These are phyloP conservation scores for Boletus tomentosulus DNA, from an alignment of 768 basidiomycete species.

Conservation along the genomic window DNA sequence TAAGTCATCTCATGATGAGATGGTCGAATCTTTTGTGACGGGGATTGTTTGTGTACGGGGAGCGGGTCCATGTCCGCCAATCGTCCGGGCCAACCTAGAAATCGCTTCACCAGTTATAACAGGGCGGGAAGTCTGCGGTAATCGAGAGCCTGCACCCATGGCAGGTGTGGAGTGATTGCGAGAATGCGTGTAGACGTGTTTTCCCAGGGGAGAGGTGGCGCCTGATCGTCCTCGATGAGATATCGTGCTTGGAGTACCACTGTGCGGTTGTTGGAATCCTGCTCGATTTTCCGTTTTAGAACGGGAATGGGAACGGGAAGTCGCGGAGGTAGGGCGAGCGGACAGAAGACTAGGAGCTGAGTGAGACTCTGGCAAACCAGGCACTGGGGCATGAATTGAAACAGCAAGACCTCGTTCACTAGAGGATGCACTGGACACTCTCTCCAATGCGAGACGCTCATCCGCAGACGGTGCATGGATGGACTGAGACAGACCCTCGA, in stretches of 20 bases:
- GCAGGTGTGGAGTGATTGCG: conserved; percentile 65
- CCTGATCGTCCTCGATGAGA: conserved; percentile 40
- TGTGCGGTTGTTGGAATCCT: conserved; percentile 28
- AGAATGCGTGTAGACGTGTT: conserved; percentile 33
- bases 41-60: conserved; percentile 25
- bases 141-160: conserved; percentile 36
- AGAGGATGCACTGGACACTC: conserved; percentile 16
- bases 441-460: conserved; percentile 17
- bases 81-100: conserved; percentile 58
- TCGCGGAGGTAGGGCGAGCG: conserved; percentile 25
- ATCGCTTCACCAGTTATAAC: conserved; percentile 71
- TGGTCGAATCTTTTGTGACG: conserved; percentile 25
- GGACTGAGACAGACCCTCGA: conserved; percentile 25
- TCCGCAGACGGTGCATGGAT: conserved; percentile 21
- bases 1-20: conserved; percentile 18
- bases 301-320: conserved; percentile 42
- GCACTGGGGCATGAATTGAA: conserved; percentile 55
- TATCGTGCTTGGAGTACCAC: conserved; percentile 19
- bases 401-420: conserved; percentile 39
- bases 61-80: conserved; percentile 38
- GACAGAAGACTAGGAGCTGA: conserved; percentile 36
- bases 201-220: conserved; percentile 41
- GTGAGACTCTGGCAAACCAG: conserved; percentile 33
- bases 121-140: conserved; percentile 51
- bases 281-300: conserved; percentile 54